Base-by-base conservation (phyloP, 495 filamentous ascomycete species). In the Aspergillus carlsbadensis region DNA sequence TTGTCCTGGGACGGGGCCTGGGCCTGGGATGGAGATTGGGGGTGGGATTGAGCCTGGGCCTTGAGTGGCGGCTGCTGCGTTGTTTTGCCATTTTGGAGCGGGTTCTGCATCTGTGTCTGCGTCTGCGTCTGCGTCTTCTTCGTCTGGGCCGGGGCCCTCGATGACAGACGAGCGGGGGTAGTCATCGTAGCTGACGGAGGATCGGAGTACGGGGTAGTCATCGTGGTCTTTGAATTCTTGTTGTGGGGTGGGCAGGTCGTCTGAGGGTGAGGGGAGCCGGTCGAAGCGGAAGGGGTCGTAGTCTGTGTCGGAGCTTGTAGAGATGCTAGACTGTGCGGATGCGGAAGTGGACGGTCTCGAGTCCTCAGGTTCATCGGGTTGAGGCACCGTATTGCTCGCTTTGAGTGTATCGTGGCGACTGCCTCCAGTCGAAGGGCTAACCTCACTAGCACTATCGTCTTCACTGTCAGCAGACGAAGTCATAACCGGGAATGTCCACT, bases 401-500 rank as follows among this genome's bases (percentile, higher is more conserved):
- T 65, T 66, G n/a, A 77, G 58, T 18, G 76, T 78, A 22, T 73
- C 65, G 46, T 70, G 58, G 18, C 65, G 69, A 10, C 24, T 63
- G n/a, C 64, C 58, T 15, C 42, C 54, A 8, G 65, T 57, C 33
- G 45, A 52, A 11, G 39, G 48, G 42, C 61, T 57, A 21, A 60
- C 62, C 26, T 48, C 43, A 18, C 22, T 56, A 5, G 47, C 24
- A 13, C 49, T 50, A 8, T 56, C 57, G 2, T 60, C 60, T 29
- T 29, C 26, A 29, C 26, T 29, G 29, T 62, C 63, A 7, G 65
- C 45, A 0, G 58, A 34, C 1, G 56, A 60, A 5, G 61, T 60
- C 75, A 76, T 78, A 7, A 74, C 63, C 7, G 76, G 76, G 53
- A 79, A 79, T n/a, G 73, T 79, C 76, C 76, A 79, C 20, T 77